Evolutionary conservation across 1,139 yeast genomes (phyloP).

Genomic region (Chernovozyma sophiae-reginae): DNA sequence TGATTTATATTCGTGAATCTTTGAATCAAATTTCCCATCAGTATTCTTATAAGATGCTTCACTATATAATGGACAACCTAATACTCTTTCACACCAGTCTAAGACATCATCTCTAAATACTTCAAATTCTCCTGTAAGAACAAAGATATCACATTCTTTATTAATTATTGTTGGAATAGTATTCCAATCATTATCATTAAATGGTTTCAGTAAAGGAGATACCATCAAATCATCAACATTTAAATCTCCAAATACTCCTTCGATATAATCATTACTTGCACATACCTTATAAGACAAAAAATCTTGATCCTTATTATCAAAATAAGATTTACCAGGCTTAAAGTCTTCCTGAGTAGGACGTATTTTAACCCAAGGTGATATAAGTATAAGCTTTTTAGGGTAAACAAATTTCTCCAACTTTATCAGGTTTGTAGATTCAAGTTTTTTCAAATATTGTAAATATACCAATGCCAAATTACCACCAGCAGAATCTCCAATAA

Average conservation of each 20-base stretch:
- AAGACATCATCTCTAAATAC: slow-evolving; percentile 39
- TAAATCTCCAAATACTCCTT: slow-evolving; percentile 11
- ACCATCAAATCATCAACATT: slow-evolving; percentile 9
- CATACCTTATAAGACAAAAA: slow-evolving; percentile 18
- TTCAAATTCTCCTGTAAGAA: slow-evolving; percentile 42
- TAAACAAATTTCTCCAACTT: slow-evolving; percentile 11
- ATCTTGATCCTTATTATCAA: slow-evolving; percentile 30
- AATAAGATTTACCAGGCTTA: slow-evolving; percentile 28
- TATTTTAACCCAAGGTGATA: slow-evolving; percentile 40
- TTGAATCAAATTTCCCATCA: slow-evolving; percentile 16
- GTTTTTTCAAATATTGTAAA: slow-evolving; percentile 22
- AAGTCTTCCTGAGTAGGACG: slow-evolving; percentile 12
- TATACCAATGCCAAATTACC: slow-evolving; percentile 33
- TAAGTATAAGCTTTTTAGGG: slow-evolving; percentile 30
- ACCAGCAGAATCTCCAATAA: slow-evolving; percentile 43
- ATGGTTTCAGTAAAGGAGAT: slow-evolving; percentile 15
- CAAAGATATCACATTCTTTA: slow-evolving; percentile 23
- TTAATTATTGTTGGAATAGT: slow-evolving; percentile 28
- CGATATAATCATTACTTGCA: slow-evolving; percentile 5
- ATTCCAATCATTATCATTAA: slow-evolving; percentile 26
- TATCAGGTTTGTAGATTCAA: slow-evolving; percentile 7
- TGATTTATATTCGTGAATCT: slow-evolving; percentile 14
- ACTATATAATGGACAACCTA: slow-evolving; percentile 21
- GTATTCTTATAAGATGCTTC: slow-evolving; percentile 23
- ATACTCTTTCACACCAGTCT: slow-evolving; percentile 32